Base-by-base conservation (phyloP, 495 filamentous ascomycete species). In the Aspergillus ostianus region DNA sequence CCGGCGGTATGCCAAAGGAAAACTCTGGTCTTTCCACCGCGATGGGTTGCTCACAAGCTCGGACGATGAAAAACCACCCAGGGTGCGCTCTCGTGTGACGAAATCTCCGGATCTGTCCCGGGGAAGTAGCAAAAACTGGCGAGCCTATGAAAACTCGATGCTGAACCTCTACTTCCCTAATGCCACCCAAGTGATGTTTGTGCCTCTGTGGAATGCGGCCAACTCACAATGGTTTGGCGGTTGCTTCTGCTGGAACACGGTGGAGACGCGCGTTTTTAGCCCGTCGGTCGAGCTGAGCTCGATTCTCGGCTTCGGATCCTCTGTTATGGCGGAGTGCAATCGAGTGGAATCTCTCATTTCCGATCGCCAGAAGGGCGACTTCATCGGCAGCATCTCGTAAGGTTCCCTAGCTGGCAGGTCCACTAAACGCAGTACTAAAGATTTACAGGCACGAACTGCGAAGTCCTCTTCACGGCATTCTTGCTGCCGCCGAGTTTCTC, bases 401-500 rank as follows among this genome's bases (percentile, higher is more conserved):
- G 70, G 29, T 74, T 84, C 52, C 21, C 6, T 52, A 58, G 23
- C 55, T 53, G 4, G 68, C 65, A 15, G 13, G 46, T 74, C 79
- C 12, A 65, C 63, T 29, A 73, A 52, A 29, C 7, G 3, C 17
- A n/a, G 15, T 52, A 27, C 50, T 52, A n/a, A 52, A n/a, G 4
- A n/a, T 47, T 5, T 9, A 27, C 67, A 81, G 60, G 77, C 91
- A 95, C 66, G 91, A 95, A 66, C 76, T 94, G 17, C 82, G 90
- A 6, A 89, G 84, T 18, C 91, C 91, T 2, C 72, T 95, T 7
- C 89, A 92, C 62, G 90, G 90, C 0, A 90, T 92, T 48, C 67
- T 92, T 3, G 87, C 87, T 0, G 86, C 84, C 48, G 84, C 84
- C 2, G 90, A 94, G 65, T 86, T 95, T 57, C 59, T 82, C 48